Percentiles rank a stretch among this genome's conserved stretches.
Evolutionary conservation across 768 basidiomycete species (phyloP).

Genomic region (Lentinula lateritia): DNA sequence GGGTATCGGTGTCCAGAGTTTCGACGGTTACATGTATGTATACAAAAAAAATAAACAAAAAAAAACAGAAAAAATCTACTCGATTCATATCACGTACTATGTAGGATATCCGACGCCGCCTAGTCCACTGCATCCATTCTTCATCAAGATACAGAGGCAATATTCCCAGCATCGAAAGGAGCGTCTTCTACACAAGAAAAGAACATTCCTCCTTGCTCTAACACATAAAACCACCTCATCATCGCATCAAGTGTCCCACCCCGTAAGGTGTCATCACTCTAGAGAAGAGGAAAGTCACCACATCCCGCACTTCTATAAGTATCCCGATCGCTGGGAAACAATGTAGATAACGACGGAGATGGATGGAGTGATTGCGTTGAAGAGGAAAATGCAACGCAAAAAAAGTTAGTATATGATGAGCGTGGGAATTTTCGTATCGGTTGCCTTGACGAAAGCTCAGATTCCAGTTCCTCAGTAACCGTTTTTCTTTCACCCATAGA

Average conservation of each 20-base stretch:
- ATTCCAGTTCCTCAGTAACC: no score
- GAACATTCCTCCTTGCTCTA: not conserved
- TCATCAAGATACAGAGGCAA: not conserved
- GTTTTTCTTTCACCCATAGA: no score
- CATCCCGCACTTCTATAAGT: not conserved
- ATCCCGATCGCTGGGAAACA: not conserved
- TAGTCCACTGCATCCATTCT: not conserved
- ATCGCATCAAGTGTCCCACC: slow-evolving; percentile 1
- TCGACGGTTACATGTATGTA: no score
- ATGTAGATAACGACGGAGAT: not conserved
- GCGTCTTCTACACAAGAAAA: not conserved
- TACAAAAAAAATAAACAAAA: no score
- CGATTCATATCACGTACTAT: no score
- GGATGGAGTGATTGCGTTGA: not conserved
- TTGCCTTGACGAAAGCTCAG: not conserved
- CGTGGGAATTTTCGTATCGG: not conserved
- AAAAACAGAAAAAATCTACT: no score
- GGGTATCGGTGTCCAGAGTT: no score
- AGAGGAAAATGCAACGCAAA: not conserved
- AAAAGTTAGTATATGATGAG: not conserved
- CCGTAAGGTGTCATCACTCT: not conserved
- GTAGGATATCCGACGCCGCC: not conserved
- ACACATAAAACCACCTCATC: slow-evolving; percentile 6
- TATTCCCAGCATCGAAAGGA: not conserved
- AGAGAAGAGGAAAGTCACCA: slow-evolving; percentile 5